These are phyloP conservation scores for Plasmodium fragile DNA, from an alignment of 169 alveolate species.

Conservation along the genomic window DNA sequence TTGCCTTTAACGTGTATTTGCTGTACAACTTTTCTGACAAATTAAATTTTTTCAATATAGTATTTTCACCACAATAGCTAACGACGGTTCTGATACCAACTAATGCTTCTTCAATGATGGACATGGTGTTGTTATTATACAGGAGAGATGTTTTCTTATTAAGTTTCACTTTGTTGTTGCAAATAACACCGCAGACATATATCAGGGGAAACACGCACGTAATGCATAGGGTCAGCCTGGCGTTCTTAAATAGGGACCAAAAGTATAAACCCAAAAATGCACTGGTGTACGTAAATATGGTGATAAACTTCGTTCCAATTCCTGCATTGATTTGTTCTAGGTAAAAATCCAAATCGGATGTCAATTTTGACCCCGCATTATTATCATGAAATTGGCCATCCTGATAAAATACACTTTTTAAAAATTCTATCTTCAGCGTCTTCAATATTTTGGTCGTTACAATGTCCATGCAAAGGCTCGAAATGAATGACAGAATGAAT, in stretches of 20 bases:
- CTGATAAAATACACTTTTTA: slow-evolving; percentile 73
- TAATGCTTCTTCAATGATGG: slow-evolving; percentile 78
- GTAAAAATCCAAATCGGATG: slow-evolving; percentile 75
- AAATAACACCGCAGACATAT: slow-evolving; percentile 30
- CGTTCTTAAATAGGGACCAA: slow-evolving; percentile 58
- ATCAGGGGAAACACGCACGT: slow-evolving; percentile 70
- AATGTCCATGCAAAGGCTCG: slow-evolving; percentile 58
- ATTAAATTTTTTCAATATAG: slow-evolving; percentile 54
- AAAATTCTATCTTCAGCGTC: slow-evolving; percentile 53
- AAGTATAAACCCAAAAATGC: slow-evolving; percentile 62
- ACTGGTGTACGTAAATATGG: slow-evolving; percentile 74
- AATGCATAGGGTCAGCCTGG: slow-evolving; percentile 64
- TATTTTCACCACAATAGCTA: slow-evolving; percentile 76
- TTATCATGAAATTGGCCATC: slow-evolving; percentile 79
- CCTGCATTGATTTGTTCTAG: slow-evolving; percentile 76
- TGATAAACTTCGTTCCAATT: slow-evolving; percentile 71
- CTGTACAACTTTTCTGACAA: slow-evolving; percentile 54
- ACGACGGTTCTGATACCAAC: slow-evolving; percentile 77
- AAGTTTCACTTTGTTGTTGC: slow-evolving; percentile 46
- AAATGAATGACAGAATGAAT: slow-evolving; percentile 40
- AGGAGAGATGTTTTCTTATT: slow-evolving; percentile 39
- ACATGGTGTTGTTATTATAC: slow-evolving; percentile 74
- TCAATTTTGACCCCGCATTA: slow-evolving; percentile 75
- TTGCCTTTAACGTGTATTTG: slow-evolving; percentile 58
- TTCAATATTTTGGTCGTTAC: slow-evolving; percentile 42